These are phyloP conservation scores for Discostella stelligera DNA, from an alignment of 352 stramenopile species.

Conservation along the genomic window DNA sequence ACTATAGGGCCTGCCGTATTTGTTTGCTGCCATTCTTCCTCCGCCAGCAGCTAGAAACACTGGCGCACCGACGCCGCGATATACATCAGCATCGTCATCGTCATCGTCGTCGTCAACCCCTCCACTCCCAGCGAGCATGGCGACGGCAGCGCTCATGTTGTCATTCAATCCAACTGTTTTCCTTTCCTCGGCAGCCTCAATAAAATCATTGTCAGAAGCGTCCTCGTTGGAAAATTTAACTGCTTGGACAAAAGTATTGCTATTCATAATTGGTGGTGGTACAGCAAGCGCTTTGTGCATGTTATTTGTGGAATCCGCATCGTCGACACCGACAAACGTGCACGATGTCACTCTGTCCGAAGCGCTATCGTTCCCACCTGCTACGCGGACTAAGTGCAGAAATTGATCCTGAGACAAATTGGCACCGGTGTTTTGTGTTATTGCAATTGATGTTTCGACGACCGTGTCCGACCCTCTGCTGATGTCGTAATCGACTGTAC, in stretches of 20 bases:
- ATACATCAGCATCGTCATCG: constrained; percentile 25
- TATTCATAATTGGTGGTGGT: constrained; percentile 29
- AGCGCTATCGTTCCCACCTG: constrained; percentile 1
- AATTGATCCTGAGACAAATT: constrained; percentile 49
- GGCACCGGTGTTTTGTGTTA: not conserved
- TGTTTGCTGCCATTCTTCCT: constrained; percentile 52
- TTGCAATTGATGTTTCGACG: constrained; percentile 2
- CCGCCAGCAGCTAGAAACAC: constrained; percentile 46
- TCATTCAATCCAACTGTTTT: constrained; percentile 80
- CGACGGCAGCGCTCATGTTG: constrained; percentile 74
- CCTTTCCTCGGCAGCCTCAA: constrained; percentile 71
- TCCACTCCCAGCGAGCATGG: constrained; percentile 58
- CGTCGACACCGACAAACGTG: not conserved
- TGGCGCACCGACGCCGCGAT: constrained; percentile 41
- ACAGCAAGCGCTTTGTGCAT: constrained; percentile 11
- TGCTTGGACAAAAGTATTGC: constrained; percentile 53
- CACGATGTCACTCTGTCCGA: constrained; percentile 2
- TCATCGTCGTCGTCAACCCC: constrained; percentile 44
- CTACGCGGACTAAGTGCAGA: constrained; percentile 31
- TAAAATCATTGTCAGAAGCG: constrained; percentile 56
- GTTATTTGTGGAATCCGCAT: constrained; percentile 15
- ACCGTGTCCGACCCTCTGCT: not conserved
- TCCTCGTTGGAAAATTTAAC: constrained; percentile 39
- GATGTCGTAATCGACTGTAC: not conserved
- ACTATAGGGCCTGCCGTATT: constrained; percentile 68